Conservation (phyloP, 345 rosid species). For the Psidium friedrichsthalianum region DNA sequence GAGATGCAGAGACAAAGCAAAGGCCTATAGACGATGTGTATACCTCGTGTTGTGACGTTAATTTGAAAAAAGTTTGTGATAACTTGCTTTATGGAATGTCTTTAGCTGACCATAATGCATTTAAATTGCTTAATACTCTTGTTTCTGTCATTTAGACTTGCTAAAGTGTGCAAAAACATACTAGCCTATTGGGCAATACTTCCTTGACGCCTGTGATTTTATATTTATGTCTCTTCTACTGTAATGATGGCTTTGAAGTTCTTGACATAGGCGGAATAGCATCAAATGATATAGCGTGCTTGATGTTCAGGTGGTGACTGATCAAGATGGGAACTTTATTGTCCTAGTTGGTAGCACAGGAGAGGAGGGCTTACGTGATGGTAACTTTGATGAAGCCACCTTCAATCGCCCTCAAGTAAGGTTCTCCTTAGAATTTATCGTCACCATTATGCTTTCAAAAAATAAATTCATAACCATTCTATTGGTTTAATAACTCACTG, state of each 20-base stretch:
- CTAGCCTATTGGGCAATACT: not conserved
- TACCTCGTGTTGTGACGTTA: not conserved
- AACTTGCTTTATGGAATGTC: not conserved
- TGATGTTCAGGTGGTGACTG: constrained; percentile 66
- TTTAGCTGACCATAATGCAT: not conserved
- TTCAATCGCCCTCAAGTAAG: constrained; percentile 85
- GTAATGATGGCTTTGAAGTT: not conserved
- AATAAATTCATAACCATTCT: not conserved
- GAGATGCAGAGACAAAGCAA: not conserved
- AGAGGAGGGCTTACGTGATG: constrained; percentile 78
- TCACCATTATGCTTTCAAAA: not conserved
- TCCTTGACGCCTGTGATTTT: not conserved
- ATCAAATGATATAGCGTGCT: not conserved
- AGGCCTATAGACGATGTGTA: not conserved
- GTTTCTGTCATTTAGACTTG: not conserved
- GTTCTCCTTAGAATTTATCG: not conserved
- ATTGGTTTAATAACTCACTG: not conserved
- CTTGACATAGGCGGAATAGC: not conserved
- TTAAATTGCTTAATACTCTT: not conserved
- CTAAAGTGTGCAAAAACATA: not conserved
- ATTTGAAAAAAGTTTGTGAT: not conserved
- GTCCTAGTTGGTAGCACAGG: constrained; percentile 78
- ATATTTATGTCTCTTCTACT: not conserved
- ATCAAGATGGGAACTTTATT: constrained; percentile 76
- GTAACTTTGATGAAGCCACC: constrained; percentile 72